Evolutionary conservation across 2,329 filamentous ascomycete genomes (phyloP), one percentile per base, ranked within the genome.

Genomic region (Stagonosporopsis rhizophila): DNA sequence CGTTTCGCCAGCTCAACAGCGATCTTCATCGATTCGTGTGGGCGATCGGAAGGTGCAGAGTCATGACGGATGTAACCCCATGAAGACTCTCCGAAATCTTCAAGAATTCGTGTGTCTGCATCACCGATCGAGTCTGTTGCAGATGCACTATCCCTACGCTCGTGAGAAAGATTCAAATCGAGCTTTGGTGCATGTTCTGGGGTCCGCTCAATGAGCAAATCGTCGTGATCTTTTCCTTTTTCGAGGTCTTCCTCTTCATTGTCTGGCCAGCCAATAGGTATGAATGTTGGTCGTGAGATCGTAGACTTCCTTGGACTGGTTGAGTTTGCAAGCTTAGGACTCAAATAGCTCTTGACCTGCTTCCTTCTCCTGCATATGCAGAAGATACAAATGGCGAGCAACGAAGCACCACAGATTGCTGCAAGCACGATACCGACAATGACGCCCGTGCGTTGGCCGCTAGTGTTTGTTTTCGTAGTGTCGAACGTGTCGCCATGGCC

Each of bases 21-120:
- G 14, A 78, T 71, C 15, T 75, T 78, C 70, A 80, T 80, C 50
- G 77, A 79, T 45, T 79, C 75, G 49, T 76, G 73, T 6, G 77
- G 77, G 20, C 69, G 74, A 56, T 78, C 75, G 28, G 75, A 70
- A 2, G 71, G 71, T 34, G 68, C 64, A 34, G 72, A 69, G 17
- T 71, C 69, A 14, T 67, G 57, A 23, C 61, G 58, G 8, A 70
- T 69, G 8, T 52, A 44, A 1, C 77, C 77, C 69, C 68, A 78
- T 22, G 75, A 70, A 9, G 78, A 78, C 17, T 75, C 72, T 20
- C 77, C 74, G 32, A 72, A 69, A 15, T 73, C 69, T n/a, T 71
- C 68, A 12, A 76, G 67, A 25, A 79, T 77, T 22, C 64, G 56
- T 9, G 61, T 74, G 47, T 78, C 78, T 1, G 67, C 70, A 44